Percentiles rank a stretch among this genome's conserved stretches.
Conservation (phyloP, 495 filamentous ascomycete genomes). For the Penicillium odoratum region DNA sequence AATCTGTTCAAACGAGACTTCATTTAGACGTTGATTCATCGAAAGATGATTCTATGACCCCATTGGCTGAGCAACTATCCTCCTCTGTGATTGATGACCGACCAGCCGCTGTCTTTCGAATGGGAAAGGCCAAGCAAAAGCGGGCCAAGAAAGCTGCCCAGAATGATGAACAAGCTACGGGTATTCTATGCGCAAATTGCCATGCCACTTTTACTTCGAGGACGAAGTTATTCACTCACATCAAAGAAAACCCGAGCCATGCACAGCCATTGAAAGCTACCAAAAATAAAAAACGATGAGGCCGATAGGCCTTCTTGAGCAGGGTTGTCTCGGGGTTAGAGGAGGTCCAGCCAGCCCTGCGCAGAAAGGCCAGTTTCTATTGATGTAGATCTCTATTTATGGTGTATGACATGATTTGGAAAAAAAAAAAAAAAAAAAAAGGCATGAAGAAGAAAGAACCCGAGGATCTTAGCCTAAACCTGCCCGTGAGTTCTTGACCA, state of each 20-base stretch:
- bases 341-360: background rate
- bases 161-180: slow-evolving; percentile 37
- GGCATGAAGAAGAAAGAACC: background rate
- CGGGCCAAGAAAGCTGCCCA: slow-evolving; percentile 77
- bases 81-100: slow-evolving; percentile 23
- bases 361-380: background rate
- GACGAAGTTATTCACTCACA: slow-evolving; percentile 71
- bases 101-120: slow-evolving; percentile 42
- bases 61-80: slow-evolving; percentile 25
- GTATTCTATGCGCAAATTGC: slow-evolving; percentile 62
- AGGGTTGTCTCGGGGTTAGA: background rate
- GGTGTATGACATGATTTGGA: background rate
- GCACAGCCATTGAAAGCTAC: slow-evolving; percentile 47
- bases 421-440: background rate
- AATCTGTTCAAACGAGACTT: slow-evolving; percentile 40
- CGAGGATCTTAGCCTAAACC: slow-evolving; percentile 64
- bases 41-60: slow-evolving; percentile 15
- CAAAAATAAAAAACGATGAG: slow-evolving; percentile 14
- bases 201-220: slow-evolving; percentile 62
- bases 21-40: slow-evolving; percentile 9
- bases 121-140: slow-evolving; percentile 88
- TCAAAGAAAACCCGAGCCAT: slow-evolving; percentile 60
- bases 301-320: background rate
- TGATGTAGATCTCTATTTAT: background rate
- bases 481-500: slow-evolving; percentile 81